A percentile compares a stretch with the other conserved stretches of the same genome.
These are phyloP conservation scores for Taphrina communis DNA, from an alignment of 1,139 yeast species.

Conservation along the genomic window DNA sequence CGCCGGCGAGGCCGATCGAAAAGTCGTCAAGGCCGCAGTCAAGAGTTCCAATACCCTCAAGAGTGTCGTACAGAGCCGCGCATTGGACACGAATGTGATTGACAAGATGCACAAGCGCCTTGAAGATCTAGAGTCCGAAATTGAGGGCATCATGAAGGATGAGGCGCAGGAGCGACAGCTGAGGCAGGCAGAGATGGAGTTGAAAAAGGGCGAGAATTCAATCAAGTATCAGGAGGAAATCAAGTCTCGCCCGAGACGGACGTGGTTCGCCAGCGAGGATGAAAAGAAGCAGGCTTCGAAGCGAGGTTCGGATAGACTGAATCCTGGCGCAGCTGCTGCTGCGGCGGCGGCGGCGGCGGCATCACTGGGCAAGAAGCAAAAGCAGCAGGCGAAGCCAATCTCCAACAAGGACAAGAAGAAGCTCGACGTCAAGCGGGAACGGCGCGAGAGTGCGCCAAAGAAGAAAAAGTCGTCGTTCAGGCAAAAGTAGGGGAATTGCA, in stretches of 20 bases:
- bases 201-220: slow-evolving; percentile 81
- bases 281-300: slow-evolving; percentile 60
- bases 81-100: slow-evolving; percentile 83
- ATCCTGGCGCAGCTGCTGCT: slow-evolving; percentile 26
- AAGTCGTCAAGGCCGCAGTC: slow-evolving; percentile 85
- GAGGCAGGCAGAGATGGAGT: slow-evolving; percentile 78
- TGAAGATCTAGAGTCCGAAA: slow-evolving; percentile 62
- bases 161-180: slow-evolving; percentile 84
- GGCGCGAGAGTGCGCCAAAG: slow-evolving; percentile 24
- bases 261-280: slow-evolving; percentile 88
- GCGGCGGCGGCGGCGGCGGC: too few species aligned
- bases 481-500: slow-evolving; percentile 6
- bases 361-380: slow-evolving; percentile 4
- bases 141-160: slow-evolving; percentile 81
- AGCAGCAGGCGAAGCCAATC: slow-evolving; percentile 26
- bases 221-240: slow-evolving; percentile 82
- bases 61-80: slow-evolving; percentile 71
- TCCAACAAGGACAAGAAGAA: slow-evolving; percentile 40
- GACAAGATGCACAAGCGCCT: slow-evolving; percentile 69
- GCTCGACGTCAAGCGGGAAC: slow-evolving; percentile 29
- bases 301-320: slow-evolving; percentile 25
- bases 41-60: slow-evolving; percentile 61
- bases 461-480: slow-evolving; percentile 34
- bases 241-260: slow-evolving; percentile 86
- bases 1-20: slow-evolving; percentile 92